phyloP scores from a whole-genome alignment of 176 grass and related monocot species.

The Cenchrus americanus region DNA sequence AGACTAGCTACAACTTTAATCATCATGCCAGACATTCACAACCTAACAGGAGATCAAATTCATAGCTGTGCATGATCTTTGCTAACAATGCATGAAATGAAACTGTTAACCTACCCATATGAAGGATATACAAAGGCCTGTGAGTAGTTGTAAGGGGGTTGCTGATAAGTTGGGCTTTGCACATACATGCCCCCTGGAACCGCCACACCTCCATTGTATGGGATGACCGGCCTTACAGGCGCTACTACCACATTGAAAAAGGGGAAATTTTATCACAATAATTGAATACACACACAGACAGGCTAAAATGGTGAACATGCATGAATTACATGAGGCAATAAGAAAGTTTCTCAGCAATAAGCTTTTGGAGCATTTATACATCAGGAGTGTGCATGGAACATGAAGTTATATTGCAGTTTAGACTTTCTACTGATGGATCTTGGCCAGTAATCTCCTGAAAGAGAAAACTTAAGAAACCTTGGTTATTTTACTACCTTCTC shows the following conservation, averaged over 20 bases:
- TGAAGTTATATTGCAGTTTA: slow-evolving; percentile 1
- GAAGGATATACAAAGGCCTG: slow-evolving; percentile 67
- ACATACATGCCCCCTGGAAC: slow-evolving; percentile 68
- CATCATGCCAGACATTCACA: slow-evolving; percentile 44
- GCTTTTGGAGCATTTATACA: slow-evolving; percentile 17
- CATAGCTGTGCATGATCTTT: slow-evolving; percentile 50
- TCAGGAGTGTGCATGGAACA: background rate
- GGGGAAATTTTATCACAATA: slow-evolving; percentile 37
- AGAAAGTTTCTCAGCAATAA: slow-evolving; percentile 22
- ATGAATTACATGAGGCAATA: slow-evolving; percentile 37
- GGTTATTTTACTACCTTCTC: background rate
- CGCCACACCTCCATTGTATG: slow-evolving; percentile 61
- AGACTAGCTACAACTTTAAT: slow-evolving; percentile 55
- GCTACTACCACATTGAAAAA: slow-evolving; percentile 56
- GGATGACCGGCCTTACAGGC: slow-evolving; percentile 64
- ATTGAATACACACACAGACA: slow-evolving; percentile 34
- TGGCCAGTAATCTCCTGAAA: slow-evolving; percentile 3
- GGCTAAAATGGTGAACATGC: slow-evolving; percentile 12
- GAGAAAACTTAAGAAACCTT: slow-evolving; percentile 19
- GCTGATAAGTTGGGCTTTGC: slow-evolving; percentile 74
- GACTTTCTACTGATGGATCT: background rate
- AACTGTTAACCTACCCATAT: slow-evolving; percentile 69
- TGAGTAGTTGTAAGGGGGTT: slow-evolving; percentile 67
- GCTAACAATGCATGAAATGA: slow-evolving; percentile 45
- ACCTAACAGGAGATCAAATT: slow-evolving; percentile 42